Evolutionary conservation across 345 rosid species (phyloP).

Genomic region (Pistacia atlantica): DNA sequence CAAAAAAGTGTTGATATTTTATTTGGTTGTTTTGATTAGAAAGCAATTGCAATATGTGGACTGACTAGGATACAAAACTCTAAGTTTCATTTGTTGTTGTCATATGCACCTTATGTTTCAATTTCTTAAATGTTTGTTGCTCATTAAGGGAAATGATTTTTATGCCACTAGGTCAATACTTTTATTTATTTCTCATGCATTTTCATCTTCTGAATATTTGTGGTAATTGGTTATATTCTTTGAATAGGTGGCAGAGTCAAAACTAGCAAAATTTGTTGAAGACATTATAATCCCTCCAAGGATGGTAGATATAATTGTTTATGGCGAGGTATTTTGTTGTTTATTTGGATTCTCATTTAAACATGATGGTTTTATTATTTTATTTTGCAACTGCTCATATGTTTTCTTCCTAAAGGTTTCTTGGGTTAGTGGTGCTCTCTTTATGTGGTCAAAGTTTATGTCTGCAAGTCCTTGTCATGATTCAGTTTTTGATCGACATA

Average conservation of each 20-base stretch:
- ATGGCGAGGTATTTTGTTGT: slow-evolving; percentile 81
- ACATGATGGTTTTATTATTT: not conserved
- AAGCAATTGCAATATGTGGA: not conserved
- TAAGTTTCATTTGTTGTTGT: not conserved
- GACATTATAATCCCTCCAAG: slow-evolving; percentile 95
- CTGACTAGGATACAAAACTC: not conserved
- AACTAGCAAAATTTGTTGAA: slow-evolving; percentile 93
- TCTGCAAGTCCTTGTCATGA: not conserved
- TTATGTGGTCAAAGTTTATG: not conserved
- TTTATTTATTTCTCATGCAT: not conserved
- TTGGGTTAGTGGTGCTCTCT: not conserved
- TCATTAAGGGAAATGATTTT: not conserved
- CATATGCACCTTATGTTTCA: not conserved
- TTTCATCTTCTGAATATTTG: slow-evolving; percentile 11
- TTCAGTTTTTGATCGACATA: not conserved
- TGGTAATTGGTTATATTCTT: slow-evolving; percentile 20
- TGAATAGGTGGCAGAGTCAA: slow-evolving; percentile 91
- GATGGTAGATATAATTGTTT: slow-evolving; percentile 94
- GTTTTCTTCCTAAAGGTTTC: slow-evolving; percentile 1
- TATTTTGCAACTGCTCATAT: slow-evolving; percentile 8
- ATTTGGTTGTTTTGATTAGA: too few species aligned
- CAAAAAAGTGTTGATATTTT: too few species aligned
- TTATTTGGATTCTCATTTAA: slow-evolving; percentile 18
- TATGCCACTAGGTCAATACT: not conserved
- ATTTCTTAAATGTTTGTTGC: not conserved